A percentile compares a stretch with the other conserved stretches of the same genome.
Evolutionary conservation across 768 basidiomycete species (phyloP).

Genomic region (Russula lepida): DNA sequence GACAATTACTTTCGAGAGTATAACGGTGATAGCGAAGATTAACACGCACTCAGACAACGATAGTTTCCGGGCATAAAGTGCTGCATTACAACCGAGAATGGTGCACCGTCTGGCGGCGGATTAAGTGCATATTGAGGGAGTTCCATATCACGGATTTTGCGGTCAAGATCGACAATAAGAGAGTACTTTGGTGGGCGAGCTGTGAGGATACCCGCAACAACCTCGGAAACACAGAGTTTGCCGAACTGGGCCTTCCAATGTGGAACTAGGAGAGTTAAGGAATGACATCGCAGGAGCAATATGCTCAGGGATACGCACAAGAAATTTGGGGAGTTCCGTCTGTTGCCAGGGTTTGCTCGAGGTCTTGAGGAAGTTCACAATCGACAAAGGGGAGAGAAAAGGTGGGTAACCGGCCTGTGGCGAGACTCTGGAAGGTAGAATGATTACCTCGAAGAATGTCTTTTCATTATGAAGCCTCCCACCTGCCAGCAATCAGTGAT

Average conservation of each 20-base stretch:
- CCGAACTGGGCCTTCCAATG: slow-evolving; percentile 67
- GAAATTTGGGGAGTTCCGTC: slow-evolving; percentile 51
- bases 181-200: slow-evolving; percentile 56
- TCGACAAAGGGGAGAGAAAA: slow-evolving; percentile 68
- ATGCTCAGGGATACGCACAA: slow-evolving; percentile 36
- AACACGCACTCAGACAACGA: slow-evolving; percentile 51
- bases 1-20: neutral
- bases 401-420: slow-evolving; percentile 59
- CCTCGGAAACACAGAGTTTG: slow-evolving; percentile 54
- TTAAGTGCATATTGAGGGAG: slow-evolving; percentile 54
- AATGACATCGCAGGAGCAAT: neutral
- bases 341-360: slow-evolving; percentile 47
- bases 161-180: slow-evolving; percentile 53
- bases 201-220: slow-evolving; percentile 59
- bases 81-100: slow-evolving; percentile 57
- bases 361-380: slow-evolving; percentile 57
- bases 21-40: neutral
- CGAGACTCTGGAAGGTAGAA: slow-evolving; percentile 41
- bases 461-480: neutral
- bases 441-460: neutral
- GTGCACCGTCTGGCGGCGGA: slow-evolving; percentile 38
- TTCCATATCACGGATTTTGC: slow-evolving; percentile 51
- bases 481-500: slow-evolving; percentile 74
- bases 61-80: slow-evolving; percentile 73
- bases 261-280: slow-evolving; percentile 38